Evolutionary conservation across 1,284 basidiomycete species (phyloP), one percentile per base, ranked within the genome.

Genomic region (Cryptococcus sp.): DNA sequence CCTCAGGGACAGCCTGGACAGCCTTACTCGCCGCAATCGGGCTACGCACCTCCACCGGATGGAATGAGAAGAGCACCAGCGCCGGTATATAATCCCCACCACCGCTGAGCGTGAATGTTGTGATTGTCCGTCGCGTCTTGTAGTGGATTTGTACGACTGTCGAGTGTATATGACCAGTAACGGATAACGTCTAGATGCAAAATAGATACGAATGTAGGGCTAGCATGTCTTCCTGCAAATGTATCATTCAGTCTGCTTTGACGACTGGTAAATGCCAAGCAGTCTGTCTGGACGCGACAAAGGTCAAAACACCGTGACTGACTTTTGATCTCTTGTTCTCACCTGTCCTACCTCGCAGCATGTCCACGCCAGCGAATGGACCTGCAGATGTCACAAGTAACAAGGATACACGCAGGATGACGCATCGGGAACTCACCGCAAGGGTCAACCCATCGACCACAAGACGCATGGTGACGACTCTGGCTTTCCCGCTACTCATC

Each of bases 401-500:
- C 28, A 28, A 11, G 28, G 4, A 28, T 11, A 28, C 5, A 5
- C 28, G 28, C 11, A 28, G 28, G 11, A 11, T 7, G 36, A 59
- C 48, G 10, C 53, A 53, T 1, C 37, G 34, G 31, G 60, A 60
- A 36, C 46, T 62, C 19, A 64, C 58, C 5, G 25, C 22, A 7
- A 9, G 24, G 13, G 45, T 64, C 51, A 73, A 72, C 52, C 65
- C 67, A 18, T 50, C 68, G 1, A 41, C 39, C 2, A 45, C 21
- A 9, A 44, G 53, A 11, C 57, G 69, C 4, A 45, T 70, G 25
- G 41, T 62, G 7, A 61, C 65, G 23, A 53, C 90, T 52, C 71
- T 79, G 4, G 82, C 85, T 0, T 93, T 92, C 70, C 89, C 89
- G 81, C 54, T 81, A 25, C 76, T 89, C 31, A 78, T 92, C 21